Evolutionary conservation across 139 green algal genomes (phyloP), one percentile per base, ranked within the genome.

Genomic region (Desmodesmus armatus): DNA sequence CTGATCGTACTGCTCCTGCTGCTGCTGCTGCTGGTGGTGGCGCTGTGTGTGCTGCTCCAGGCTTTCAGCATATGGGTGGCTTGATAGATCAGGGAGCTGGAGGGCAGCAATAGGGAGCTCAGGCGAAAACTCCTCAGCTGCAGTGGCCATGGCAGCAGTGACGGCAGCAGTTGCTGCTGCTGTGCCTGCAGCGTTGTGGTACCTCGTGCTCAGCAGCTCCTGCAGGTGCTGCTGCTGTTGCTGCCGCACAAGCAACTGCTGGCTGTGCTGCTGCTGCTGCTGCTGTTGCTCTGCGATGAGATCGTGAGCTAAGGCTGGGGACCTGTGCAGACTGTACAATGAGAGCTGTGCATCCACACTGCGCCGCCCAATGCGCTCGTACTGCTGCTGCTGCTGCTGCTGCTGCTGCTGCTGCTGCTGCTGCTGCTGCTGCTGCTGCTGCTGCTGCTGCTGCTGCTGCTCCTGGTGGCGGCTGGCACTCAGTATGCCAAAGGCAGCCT

Each of bases 371-470:
- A 35, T 19, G 23, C 58, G 58, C 58, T 31, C 21, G 7, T 23
- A 19, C 58, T 67, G 58, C 58, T 67, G 58, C 2, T 44, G 65
- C 65, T 69, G 25, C 39, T 23, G 25, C 69, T 77, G 40, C 71
- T 63, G 40, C 71, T 62, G 40, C 23, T 7, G 41, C 11, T 41
- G 71, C 71, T 78, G 71, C 27, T 44, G 66, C 35, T 31, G 17
- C 51, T 62, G 51, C 51, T 62, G 51, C 51, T 62, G 51, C 51
- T 62, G 51, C 51, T 62, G 51, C 58, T 67, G 58, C 58, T 67
- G 58, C 58, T 67, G 58, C 43, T 65, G 71, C 71, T 43, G 71
- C 71, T 40, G 43, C 71, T 79, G 71, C 39, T 60, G 25, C 33
- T 58, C 35, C 69, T 78, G 69, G 35, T 78, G 41, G 27, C 69